Conservation (phyloP, 2,329 filamentous ascomycete genomes). For the Stagonosporopsis rhizophila region DNA sequence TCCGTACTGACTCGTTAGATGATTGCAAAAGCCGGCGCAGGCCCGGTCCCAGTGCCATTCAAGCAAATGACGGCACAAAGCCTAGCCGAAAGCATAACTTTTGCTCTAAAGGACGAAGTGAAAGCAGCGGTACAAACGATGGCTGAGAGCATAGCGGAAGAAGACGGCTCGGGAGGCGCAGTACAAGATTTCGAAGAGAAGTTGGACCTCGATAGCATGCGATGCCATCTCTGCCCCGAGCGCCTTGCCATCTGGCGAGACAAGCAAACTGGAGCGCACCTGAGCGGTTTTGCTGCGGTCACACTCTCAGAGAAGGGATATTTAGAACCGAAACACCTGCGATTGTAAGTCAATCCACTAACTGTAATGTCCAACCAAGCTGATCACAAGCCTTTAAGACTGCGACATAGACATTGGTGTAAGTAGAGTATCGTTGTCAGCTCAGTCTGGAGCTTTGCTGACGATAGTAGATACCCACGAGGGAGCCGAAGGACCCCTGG, state of each 20-base stretch:
- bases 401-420: conserved; percentile 33
- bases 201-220: conserved; percentile 24
- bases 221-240: conserved; percentile 30
- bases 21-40: conserved; percentile 59
- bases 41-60: conserved; percentile 57
- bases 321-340: conserved; percentile 20
- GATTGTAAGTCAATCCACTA: conserved; percentile 17
- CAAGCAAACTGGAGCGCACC: conserved; percentile 26
- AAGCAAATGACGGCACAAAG: conserved; percentile 54
- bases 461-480: conserved; percentile 25
- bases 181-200: conserved; percentile 22
- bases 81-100: conserved; percentile 56
- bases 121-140: conserved; percentile 24
- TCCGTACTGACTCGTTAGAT: conserved; percentile 40
- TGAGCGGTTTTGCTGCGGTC: conserved; percentile 26
- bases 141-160: conserved; percentile 26
- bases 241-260: conserved; percentile 29
- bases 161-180: conserved; percentile 24
- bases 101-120: conserved; percentile 52
- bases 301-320: conserved; percentile 13
- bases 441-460: not conserved
- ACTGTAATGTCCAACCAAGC: not conserved
- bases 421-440: not conserved
- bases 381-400: conserved; percentile 5
- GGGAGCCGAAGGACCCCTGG: conserved; percentile 23